Evolutionary conservation across 345 rosid species (phyloP).

Genomic region (Crucihimalaya himalaica): DNA sequence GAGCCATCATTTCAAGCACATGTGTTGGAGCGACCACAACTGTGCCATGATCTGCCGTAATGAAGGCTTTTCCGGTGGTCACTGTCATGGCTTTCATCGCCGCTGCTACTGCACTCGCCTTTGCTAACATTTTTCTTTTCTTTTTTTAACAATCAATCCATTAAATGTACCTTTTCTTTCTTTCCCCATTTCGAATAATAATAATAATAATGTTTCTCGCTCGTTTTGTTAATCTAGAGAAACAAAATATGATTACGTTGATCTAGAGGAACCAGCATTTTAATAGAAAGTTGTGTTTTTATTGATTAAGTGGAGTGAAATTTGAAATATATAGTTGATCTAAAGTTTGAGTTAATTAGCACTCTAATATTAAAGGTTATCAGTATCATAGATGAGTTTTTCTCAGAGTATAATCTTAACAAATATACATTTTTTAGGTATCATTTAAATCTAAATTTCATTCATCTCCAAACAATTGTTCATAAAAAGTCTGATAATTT

Average conservation of each 20-base stretch:
- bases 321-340: not conserved
- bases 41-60: conserved; percentile 44
- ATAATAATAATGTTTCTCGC: not conserved
- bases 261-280: not conserved
- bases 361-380: too few species aligned
- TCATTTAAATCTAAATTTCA: not conserved
- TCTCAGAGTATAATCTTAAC: not conserved
- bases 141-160: not conserved
- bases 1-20: conserved; percentile 43
- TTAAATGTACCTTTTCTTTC: not conserved
- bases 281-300: not conserved
- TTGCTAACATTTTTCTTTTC: conserved; percentile 27
- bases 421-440: not conserved
- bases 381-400: not conserved
- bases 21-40: conserved; percentile 39
- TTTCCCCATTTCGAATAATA: not conserved
- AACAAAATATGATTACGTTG: not conserved
- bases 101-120: conserved; percentile 43
- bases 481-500: not conserved
- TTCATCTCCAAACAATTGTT: not conserved
- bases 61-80: conserved; percentile 44
- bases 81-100: conserved; percentile 41
- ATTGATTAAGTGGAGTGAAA: not conserved
- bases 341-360: not conserved
- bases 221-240: not conserved